A percentile compares a stretch with the other conserved stretches of the same genome.
phyloP scores from a whole-genome alignment of 148 eudicot species.

The Heliosperma pusillum region DNA sequence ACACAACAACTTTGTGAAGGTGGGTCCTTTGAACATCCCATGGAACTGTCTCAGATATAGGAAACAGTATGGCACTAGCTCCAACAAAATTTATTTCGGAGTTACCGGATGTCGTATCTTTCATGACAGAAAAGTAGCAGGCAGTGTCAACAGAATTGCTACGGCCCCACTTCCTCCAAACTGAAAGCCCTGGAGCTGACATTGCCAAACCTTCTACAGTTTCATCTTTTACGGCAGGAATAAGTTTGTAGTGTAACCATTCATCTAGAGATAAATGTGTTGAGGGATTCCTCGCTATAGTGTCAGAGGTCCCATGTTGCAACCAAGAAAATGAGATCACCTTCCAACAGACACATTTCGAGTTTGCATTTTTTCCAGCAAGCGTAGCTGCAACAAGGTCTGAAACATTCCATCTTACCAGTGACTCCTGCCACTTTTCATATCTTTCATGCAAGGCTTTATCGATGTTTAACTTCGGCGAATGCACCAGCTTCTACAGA shows the following conservation, averaged over 20 bases:
- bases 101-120: slow-evolving; percentile 35
- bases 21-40: slow-evolving; percentile 58
- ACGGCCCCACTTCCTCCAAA: slow-evolving; percentile 75
- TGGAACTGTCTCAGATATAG: slow-evolving; percentile 51
- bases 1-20: slow-evolving; percentile 52
- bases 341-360: slow-evolving; percentile 90
- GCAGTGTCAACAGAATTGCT: slow-evolving; percentile 29
- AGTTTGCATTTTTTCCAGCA: slow-evolving; percentile 41
- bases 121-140: slow-evolving; percentile 73
- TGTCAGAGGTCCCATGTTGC: slow-evolving; percentile 18
- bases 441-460: slow-evolving; percentile 53
- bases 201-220: slow-evolving; percentile 36
- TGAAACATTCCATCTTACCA: slow-evolving; percentile 71
- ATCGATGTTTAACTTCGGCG: slow-evolving; percentile 53
- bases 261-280: slow-evolving; percentile 33
- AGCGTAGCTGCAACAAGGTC: slow-evolving; percentile 61
- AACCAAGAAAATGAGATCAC: slow-evolving; percentile 41
- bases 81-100: slow-evolving; percentile 43
- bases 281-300: slow-evolving; percentile 21
- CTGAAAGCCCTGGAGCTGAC: slow-evolving; percentile 63
- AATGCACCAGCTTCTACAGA: slow-evolving; percentile 44
- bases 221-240: slow-evolving; percentile 45
- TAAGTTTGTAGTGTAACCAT: slow-evolving; percentile 77
- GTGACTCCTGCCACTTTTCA: slow-evolving; percentile 54
- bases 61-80: slow-evolving; percentile 60